Evolutionary conservation across 192 early-diverging fungal genomes (phyloP), one percentile per base, ranked within the genome.

Genomic region (Piromyces sp.): DNA sequence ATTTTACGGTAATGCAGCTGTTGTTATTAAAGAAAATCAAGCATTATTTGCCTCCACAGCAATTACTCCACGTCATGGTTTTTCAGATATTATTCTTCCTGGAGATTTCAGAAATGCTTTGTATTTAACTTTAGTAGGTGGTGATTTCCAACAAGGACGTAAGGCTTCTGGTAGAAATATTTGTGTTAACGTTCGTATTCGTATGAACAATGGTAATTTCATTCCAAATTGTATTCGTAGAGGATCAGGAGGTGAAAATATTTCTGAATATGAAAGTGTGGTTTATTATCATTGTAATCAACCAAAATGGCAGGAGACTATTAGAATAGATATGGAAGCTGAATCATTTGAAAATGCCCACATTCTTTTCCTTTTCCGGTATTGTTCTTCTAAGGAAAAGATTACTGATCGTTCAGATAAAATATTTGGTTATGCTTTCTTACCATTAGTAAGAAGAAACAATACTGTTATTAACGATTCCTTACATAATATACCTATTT

Each of bases 221-320:
- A 86, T 94, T 22, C 87, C 89, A 37, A 84, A 87, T 80, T 90
- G 86, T 29, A 86, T 94, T 19, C 85, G 79, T 30, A 81, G 86
- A n/a, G 92, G 89, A 16, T 40, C 85, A 78, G 82, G 88, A 30
- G 79, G 85, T 31, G 51, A 79, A 28, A 80, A 82, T 68, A 81
- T 83, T 12, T 84, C 83, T 9, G 80, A 80, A 14, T 93, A 89
- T 82, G 91, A 93, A 33, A 90, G 89, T 2, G 82, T 90, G 29
- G 86, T 94, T 2, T 92, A 88, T 83, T 90, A 90, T 51, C 91
- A 94, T 82, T 86, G 87, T 28, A 86, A 87, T 40, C 81, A 82
- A 78, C 93, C 93, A 33, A 82, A 81, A 17, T 94, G 93, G 92
- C 82, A 82, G 17, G 93, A 94, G 86, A 90, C 87, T 5, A 84